These are phyloP conservation scores for Bocquillonia castaneifolia DNA, from an alignment of 441 rosid species.

Conservation along the genomic window DNA sequence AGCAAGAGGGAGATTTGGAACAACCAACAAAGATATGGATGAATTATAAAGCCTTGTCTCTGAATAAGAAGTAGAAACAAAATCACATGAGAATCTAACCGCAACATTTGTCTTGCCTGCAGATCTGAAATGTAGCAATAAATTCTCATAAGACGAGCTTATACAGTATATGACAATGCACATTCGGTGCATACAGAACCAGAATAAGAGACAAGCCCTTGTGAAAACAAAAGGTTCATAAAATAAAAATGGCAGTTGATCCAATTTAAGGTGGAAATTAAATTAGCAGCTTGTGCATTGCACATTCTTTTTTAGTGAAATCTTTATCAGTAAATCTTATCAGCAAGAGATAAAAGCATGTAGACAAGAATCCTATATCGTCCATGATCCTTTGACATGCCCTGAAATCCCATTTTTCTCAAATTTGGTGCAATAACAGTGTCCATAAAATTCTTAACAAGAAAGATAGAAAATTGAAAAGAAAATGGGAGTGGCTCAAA, in stretches of 20 bases:
- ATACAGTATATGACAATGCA: constrained; percentile 10
- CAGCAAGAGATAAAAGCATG: too few relatives aligned
- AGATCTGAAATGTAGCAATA: constrained; percentile 50
- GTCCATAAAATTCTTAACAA: too few relatives aligned
- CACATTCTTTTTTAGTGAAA: too few relatives aligned
- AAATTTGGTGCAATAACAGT: too few relatives aligned
- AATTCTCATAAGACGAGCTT: constrained; percentile 26
- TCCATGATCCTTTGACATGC: too few relatives aligned
- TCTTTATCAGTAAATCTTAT: too few relatives aligned
- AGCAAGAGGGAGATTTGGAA: constrained; percentile 83
- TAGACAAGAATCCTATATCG: too few relatives aligned
- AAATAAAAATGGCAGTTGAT: neutral
- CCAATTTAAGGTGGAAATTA: too few relatives aligned
- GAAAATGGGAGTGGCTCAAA: too few relatives aligned
- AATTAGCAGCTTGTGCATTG: too few relatives aligned
- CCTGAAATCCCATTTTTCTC: too few relatives aligned
- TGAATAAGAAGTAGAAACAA: constrained; percentile 55
- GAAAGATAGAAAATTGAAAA: too few relatives aligned
- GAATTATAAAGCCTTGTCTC: constrained; percentile 65
- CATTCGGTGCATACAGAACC: neutral
- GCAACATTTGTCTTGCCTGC: constrained; percentile 68
- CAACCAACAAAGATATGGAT: constrained; percentile 53
- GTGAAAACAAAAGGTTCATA: constrained; percentile 7
- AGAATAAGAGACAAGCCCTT: constrained; percentile 4
- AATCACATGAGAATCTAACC: constrained; percentile 78